phyloP scores from a whole-genome alignment of 257 asterid species.

The Jaltomata sinuosa region DNA sequence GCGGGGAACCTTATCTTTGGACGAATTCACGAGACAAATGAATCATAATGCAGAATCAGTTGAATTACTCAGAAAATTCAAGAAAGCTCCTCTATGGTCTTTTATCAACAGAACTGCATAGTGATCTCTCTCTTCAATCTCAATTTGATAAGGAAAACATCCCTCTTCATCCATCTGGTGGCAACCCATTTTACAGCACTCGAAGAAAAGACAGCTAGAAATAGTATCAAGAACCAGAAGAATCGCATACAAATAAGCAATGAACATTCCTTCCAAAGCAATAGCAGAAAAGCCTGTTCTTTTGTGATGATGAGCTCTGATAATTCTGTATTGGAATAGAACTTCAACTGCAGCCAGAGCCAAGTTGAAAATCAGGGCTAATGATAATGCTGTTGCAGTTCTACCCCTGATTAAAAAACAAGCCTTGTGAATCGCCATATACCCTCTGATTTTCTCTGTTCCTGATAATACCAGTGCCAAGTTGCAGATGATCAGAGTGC shows the following conservation, averaged over 20 bases:
- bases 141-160: not conserved
- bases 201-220: constrained; percentile 39
- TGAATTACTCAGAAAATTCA: not conserved
- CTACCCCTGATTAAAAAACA: constrained; percentile 40
- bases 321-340: constrained; percentile 53
- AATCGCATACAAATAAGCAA: constrained; percentile 51
- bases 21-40: not conserved
- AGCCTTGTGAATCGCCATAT: constrained; percentile 35
- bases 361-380: constrained; percentile 43
- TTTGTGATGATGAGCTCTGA: constrained; percentile 15
- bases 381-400: constrained; percentile 38
- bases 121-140: constrained; percentile 2
- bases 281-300: constrained; percentile 5
- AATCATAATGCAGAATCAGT: not conserved
- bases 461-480: constrained; percentile 40
- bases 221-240: constrained; percentile 59
- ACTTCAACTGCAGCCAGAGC: constrained; percentile 52
- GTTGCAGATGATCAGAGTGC: constrained; percentile 37
- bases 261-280: constrained; percentile 45
- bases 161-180: constrained; percentile 14
- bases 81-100: constrained; percentile 4
- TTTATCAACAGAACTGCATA: not conserved
- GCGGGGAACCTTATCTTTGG: not conserved
- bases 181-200: constrained; percentile 20
- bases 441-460: constrained; percentile 32